Evolutionary conservation across 768 basidiomycete species (phyloP).

Genomic region (Myochromella boudieri): DNA sequence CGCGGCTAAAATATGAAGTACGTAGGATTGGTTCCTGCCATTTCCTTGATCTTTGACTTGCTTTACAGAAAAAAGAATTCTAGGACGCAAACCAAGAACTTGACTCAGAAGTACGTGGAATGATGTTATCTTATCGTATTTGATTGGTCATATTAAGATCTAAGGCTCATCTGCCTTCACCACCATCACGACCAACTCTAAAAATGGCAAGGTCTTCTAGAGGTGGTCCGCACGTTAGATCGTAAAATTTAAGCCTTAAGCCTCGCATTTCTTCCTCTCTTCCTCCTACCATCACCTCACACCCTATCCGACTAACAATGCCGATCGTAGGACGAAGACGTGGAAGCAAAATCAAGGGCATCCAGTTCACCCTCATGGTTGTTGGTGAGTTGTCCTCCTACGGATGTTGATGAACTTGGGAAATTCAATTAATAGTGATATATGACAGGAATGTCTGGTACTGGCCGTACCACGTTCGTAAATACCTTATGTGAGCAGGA

Average conservation of each 20-base stretch:
- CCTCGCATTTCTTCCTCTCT: conserved; percentile 11
- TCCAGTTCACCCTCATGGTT: conserved; percentile 88
- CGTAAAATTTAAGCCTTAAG: conserved; percentile 9
- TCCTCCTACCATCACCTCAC: conserved; percentile 5
- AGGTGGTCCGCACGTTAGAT: conserved; percentile 1
- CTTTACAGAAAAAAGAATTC: too few species aligned
- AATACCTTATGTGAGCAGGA: conserved; percentile 88
- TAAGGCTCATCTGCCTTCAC: conserved; percentile 5
- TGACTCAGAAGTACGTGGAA: too few species aligned
- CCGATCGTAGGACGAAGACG: conserved; percentile 51
- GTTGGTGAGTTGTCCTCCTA: conserved; percentile 60
- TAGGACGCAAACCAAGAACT: too few species aligned
- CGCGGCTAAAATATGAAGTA: too few species aligned
- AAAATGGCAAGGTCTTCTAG: too few species aligned
- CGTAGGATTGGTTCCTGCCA: too few species aligned
- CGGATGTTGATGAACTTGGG: too few species aligned
- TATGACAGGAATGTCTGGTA: conserved; percentile 76
- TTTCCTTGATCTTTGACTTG: too few species aligned
- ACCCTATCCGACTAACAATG: conserved; percentile 32
- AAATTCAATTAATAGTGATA: not conserved
- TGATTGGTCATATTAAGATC: conserved; percentile 16
- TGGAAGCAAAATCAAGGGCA: conserved; percentile 84
- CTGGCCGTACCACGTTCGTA: conserved; percentile 87
- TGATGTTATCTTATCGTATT: conserved; percentile 1
- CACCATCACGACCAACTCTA: conserved; percentile 10